Evolutionary conservation across 371 early-diverging fungal species (phyloP).

Genomic region (Rhizopus stolonifer): DNA sequence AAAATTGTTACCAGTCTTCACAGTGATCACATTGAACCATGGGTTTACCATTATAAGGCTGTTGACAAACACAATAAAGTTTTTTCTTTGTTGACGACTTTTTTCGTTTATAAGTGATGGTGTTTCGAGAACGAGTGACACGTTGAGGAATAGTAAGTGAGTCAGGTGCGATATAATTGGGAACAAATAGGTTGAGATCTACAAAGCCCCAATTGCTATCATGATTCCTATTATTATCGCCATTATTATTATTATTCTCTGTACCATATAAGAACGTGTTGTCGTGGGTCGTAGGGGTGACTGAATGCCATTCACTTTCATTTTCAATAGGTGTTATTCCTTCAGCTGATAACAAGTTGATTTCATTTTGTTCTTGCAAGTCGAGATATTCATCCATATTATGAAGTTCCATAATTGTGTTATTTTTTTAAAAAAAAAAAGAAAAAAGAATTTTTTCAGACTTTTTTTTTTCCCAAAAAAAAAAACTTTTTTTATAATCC

Average conservation of each 20-base stretch:
- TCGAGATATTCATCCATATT: conserved; percentile 33
- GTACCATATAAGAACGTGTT: conserved; percentile 1
- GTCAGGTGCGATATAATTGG: conserved; percentile 20
- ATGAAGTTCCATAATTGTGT: conserved; percentile 22
- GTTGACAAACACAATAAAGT: conserved; percentile 72
- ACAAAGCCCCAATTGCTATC: conserved; percentile 9
- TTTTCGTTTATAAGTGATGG: conserved; percentile 11
- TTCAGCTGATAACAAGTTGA: conserved; percentile 21
- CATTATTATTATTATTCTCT: conserved; percentile 2
- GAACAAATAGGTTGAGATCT: neutral
- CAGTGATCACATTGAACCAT: conserved; percentile 82
- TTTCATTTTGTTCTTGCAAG: conserved; percentile 21
- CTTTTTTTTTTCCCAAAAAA: too few relatives aligned
- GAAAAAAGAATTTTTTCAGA: conserved; percentile 3
- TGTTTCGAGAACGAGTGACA: conserved; percentile 6
- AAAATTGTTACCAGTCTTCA: conserved; percentile 76
- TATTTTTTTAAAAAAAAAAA: too few relatives aligned
- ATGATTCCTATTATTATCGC: conserved; percentile 5
- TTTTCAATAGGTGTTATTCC: neutral
- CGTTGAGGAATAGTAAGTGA: conserved; percentile 11
- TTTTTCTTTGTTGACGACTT: conserved; percentile 39
- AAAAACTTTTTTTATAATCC: too few relatives aligned
- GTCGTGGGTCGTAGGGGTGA: conserved; percentile 1
- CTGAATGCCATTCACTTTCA: conserved; percentile 24
- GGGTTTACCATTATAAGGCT: conserved; percentile 68